Percentiles rank a stretch among this genome's conserved stretches.
Conservation (phyloP, 1,139 yeast genomes). For the Meyerozyma carpophila region DNA sequence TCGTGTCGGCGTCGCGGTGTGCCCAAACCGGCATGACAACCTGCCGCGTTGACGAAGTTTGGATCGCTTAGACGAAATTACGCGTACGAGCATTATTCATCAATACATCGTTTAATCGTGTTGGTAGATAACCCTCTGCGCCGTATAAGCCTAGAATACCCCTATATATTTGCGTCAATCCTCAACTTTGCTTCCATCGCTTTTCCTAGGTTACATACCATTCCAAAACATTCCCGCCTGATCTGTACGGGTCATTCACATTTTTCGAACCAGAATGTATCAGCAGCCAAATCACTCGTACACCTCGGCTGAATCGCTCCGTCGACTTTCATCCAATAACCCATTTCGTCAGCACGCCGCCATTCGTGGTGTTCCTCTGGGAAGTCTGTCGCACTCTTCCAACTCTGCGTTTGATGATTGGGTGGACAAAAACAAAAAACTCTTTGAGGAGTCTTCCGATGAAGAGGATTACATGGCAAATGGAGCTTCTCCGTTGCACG, state of each 20-base stretch:
- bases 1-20: not conserved
- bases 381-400: slow-evolving; percentile 17
- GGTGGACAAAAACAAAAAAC: slow-evolving; percentile 45
- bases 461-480: slow-evolving; percentile 25
- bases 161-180: too few species aligned
- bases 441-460: slow-evolving; percentile 38
- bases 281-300: slow-evolving; percentile 35
- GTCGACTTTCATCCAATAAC: slow-evolving; percentile 54
- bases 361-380: slow-evolving; percentile 14
- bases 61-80: not conserved
- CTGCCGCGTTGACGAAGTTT: not conserved
- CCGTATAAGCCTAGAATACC: not conserved
- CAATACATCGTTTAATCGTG: not conserved
- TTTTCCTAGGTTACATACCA: too few species aligned
- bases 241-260: too few species aligned
- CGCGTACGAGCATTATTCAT: not conserved
- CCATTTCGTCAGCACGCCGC: slow-evolving; percentile 42
- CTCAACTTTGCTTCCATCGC: too few species aligned
- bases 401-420: slow-evolving; percentile 39
- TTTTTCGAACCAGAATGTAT: slow-evolving; percentile 21
- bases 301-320: slow-evolving; percentile 26
- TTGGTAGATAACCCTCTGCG: not conserved
- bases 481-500: slow-evolving; percentile 3
- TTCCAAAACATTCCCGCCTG: too few species aligned
- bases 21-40: not conserved